A percentile compares a stretch with the other conserved stretches of the same genome.
phyloP scores from a whole-genome alignment of 23 red algal genomes.

The Cyanidioschyzon merolae region DNA sequence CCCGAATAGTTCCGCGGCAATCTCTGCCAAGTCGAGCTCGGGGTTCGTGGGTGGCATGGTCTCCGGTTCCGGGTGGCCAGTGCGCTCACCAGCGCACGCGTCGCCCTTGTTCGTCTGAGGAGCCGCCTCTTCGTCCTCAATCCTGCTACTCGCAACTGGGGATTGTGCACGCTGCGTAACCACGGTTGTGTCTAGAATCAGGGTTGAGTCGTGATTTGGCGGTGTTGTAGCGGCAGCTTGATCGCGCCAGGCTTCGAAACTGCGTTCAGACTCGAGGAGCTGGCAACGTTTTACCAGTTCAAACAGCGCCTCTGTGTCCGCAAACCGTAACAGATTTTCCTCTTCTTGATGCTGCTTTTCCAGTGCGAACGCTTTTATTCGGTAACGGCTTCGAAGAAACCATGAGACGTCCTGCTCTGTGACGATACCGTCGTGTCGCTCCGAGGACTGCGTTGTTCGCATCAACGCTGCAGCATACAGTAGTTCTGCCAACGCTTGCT shows the following conservation, averaged over 20 bases:
- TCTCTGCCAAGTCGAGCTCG: neutral
- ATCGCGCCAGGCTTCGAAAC: neutral
- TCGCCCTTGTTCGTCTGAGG: too few species aligned
- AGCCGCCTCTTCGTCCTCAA: too few species aligned
- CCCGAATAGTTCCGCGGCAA: slow-evolving; percentile 11
- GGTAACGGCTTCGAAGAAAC: slow-evolving; percentile 8
- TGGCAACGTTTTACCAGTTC: neutral
- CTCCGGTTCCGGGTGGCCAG: too few species aligned
- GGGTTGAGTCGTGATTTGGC: too few species aligned
- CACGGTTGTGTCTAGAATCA: too few species aligned
- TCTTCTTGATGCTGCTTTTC: neutral
- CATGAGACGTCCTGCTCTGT: slow-evolving; percentile 6
- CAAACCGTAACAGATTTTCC: neutral
- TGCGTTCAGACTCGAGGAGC: neutral
- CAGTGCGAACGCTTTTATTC: neutral
- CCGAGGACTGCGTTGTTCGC: neutral
- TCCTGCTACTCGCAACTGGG: too few species aligned
- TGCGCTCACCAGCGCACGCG: too few species aligned
- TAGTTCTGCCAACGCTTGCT: neutral
- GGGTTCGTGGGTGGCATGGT: neutral
- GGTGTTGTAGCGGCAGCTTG: neutral
- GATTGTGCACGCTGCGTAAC: too few species aligned
- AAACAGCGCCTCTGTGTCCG: slow-evolving; percentile 6
- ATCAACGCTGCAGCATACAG: slow-evolving; percentile 6
- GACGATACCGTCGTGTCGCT: neutral